A percentile compares a stretch with the other conserved stretches of the same genome.
These are phyloP conservation scores for Fragaria ananassa DNA, from an alignment of 306 rosid species.

Conservation along the genomic window DNA sequence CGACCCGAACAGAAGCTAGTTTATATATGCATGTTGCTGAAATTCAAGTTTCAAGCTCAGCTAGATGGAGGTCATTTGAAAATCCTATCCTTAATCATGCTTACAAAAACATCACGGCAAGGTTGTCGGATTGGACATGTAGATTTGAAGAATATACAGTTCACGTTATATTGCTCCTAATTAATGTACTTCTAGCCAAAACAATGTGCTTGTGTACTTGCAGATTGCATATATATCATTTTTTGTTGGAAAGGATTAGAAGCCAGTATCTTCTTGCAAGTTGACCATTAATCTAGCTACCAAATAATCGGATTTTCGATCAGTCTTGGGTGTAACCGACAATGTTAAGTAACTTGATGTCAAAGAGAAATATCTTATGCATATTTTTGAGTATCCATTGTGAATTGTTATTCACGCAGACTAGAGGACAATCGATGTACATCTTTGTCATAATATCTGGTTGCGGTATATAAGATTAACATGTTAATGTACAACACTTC, in stretches of 20 bases:
- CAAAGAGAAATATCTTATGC: neutral
- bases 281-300: neutral
- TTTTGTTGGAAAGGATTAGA: neutral
- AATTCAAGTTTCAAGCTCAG: neutral
- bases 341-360: constrained; percentile 7
- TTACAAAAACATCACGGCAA: constrained; percentile 18
- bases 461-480: neutral
- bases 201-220: constrained; percentile 3
- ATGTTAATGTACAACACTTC: too few relatives aligned
- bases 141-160: neutral
- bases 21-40: neutral
- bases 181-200: neutral
- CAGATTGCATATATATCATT: neutral
- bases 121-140: neutral
- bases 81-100: neutral
- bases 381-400: neutral
- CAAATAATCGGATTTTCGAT: neutral
- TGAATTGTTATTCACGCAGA: neutral
- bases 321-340: neutral
- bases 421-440: neutral
- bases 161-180: neutral
- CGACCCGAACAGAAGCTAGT: neutral
- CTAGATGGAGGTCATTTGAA: neutral
- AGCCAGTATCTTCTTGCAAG: neutral
- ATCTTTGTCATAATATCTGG: neutral